phyloP scores from a whole-genome alignment of 2,329 filamentous ascomycete species.

The Plenodomus biglobosus region DNA sequence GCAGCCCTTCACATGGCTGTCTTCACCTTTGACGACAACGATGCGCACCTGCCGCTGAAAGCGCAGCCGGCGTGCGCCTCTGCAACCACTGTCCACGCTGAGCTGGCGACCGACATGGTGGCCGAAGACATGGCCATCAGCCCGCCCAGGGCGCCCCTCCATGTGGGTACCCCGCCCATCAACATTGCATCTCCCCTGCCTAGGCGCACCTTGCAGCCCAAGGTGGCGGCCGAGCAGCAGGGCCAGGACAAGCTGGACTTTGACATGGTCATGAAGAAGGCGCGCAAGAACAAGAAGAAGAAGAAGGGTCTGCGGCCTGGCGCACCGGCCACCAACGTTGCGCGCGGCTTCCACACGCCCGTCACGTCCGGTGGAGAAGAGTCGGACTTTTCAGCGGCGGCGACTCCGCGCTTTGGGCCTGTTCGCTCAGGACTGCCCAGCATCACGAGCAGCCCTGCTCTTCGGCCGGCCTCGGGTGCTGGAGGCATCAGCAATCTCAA shows the following conservation, averaged over 20 bases:
- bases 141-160: constrained; percentile 19
- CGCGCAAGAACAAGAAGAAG: constrained; percentile 44
- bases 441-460: constrained; percentile 55
- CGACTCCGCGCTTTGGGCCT: constrained; percentile 48
- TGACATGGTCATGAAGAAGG: constrained; percentile 42
- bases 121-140: constrained; percentile 28
- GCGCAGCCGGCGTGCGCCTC: not conserved
- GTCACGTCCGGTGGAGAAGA: constrained; percentile 58
- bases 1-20: constrained; percentile 30
- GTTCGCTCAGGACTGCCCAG: constrained; percentile 50
- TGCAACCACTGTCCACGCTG: constrained; percentile 10
- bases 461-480: constrained; percentile 53
- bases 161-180: constrained; percentile 42
- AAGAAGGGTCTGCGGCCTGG: constrained; percentile 34
- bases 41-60: constrained; percentile 23
- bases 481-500: constrained; percentile 83
- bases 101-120: constrained; percentile 21
- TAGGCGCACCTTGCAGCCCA: constrained; percentile 28
- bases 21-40: constrained; percentile 42
- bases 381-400: constrained; percentile 51
- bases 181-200: constrained; percentile 38
- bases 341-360: constrained; percentile 55
- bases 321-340: constrained; percentile 38
- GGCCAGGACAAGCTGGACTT: constrained; percentile 44
- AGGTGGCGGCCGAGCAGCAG: constrained; percentile 24